Evolutionary conservation across 805 yeast species (phyloP), one percentile per base, ranked within the genome.

Genomic region (Hanseniaspora lindneri): DNA sequence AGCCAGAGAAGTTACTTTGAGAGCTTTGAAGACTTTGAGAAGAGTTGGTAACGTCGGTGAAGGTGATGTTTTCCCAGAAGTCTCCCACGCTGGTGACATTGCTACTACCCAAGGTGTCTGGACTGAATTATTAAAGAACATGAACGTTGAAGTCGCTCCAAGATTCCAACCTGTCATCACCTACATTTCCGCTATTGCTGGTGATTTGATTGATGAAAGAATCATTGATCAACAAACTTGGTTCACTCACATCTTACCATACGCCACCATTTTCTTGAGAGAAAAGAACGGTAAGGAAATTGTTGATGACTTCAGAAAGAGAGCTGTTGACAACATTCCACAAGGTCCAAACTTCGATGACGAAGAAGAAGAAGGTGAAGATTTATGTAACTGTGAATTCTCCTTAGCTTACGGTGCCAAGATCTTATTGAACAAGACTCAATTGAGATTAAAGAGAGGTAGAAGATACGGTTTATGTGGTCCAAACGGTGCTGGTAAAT

Each of bases 341-440:
- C 82, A 78, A 64, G 92, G 94, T 65, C 94, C 96, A 66, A 72
- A 79, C 65, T 87, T 87, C 72, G 97, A 89, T 74, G 96, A 88
- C 65, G 89, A 83, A 72, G 92, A 82, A 67, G 96, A 87, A 67
- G 97, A 92, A 68, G 98, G 97, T 76, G 97, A 92, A 77, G 97
- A 92, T 69, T 79, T 92, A 67, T 92, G 98, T 82, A 92, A 92
- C 95, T 89, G 97, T 83, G 98, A 92, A 81, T 92, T 92, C 88
- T 92, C 98, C 54, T 79, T 92, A 66, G 99, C 99, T 71, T 92
- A 92, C 74, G 99, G 98, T 89, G 98, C 98, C 66, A 92, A 92
- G 85, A 92, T 92, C 79, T 79, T 92, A 76, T 86, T 92, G 73
- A 92, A 92, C 89, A 89, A 92, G 75, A 92, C 98, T 61, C 96